A percentile compares a stretch with the other conserved stretches of the same genome.
Evolutionary conservation across 1,284 basidiomycete genomes (phyloP).

Genomic region (Schizopora paradoxa): DNA sequence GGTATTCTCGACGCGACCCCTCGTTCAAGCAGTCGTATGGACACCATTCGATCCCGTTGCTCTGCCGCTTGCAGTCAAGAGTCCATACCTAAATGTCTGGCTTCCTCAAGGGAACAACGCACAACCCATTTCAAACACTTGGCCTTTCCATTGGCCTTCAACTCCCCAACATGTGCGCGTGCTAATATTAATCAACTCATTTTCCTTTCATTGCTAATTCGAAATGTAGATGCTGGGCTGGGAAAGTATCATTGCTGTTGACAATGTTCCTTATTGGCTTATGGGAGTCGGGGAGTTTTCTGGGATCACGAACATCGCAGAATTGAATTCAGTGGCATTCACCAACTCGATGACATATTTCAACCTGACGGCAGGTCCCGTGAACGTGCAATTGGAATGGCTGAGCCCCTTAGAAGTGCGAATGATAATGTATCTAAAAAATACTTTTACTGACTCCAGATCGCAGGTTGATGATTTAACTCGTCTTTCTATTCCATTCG

Average conservation of each 20-base stretch:
- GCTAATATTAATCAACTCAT: not conserved
- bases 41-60: constrained; percentile 13
- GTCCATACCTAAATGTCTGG: constrained; percentile 15
- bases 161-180: not conserved
- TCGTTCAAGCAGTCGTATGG: too few species aligned
- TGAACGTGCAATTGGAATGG: constrained; percentile 34
- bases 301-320: constrained; percentile 13
- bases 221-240: constrained; percentile 31
- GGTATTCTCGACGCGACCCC: too few species aligned
- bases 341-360: constrained; percentile 35
- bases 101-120: constrained; percentile 9
- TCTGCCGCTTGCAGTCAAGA: constrained; percentile 11
- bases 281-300: constrained; percentile 12
- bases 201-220: too few species aligned
- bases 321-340: constrained; percentile 17
- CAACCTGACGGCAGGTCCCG: constrained; percentile 32
- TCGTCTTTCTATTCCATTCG: constrained; percentile 37
- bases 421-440: too few species aligned
- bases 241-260: constrained; percentile 35
- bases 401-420: constrained; percentile 39
- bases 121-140: not conserved
- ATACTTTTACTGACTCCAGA: not conserved
- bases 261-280: constrained; percentile 26
- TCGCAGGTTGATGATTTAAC: constrained; percentile 23
- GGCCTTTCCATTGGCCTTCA: not conserved